Evolutionary conservation across 2,329 filamentous ascomycete species (phyloP).

Genomic region (Alternaria longipes): DNA sequence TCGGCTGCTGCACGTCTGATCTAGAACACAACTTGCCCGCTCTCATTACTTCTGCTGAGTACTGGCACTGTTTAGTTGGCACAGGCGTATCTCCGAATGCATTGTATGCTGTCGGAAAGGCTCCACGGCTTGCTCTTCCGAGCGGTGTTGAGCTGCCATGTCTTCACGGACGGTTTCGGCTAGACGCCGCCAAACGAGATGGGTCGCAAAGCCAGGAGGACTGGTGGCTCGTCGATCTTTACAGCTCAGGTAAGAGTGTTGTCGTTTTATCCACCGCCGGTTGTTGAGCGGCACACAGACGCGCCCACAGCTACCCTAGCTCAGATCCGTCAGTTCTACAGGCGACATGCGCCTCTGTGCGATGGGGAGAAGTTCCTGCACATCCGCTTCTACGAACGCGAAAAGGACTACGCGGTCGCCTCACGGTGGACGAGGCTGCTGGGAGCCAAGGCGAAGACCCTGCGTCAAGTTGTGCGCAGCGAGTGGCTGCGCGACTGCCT

Average conservation of each 20-base stretch:
- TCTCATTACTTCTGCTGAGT: conserved; percentile 9
- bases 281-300: conserved; percentile 10
- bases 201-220: not conserved
- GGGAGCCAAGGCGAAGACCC: conserved; percentile 16
- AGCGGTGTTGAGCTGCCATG: conserved; percentile 12
- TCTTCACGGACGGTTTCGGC: conserved; percentile 16
- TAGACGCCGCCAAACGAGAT: conserved; percentile 16
- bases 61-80: conserved; percentile 2
- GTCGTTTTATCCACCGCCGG: not conserved
- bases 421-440: conserved; percentile 12
- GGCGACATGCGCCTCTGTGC: conserved; percentile 6
- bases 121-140: conserved; percentile 12
- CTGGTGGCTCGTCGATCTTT: conserved; percentile 23
- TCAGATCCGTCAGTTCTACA: conserved; percentile 16
- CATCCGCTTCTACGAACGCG: conserved; percentile 17
- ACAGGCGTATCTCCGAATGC: not conserved
- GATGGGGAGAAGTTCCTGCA: conserved; percentile 23
- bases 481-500: conserved; percentile 19
- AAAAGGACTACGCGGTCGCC: conserved; percentile 9
- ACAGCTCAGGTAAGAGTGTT: conserved; percentile 14
- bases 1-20: conserved; percentile 16
- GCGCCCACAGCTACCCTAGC: not conserved
- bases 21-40: conserved; percentile 21
- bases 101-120: conserved; percentile 12
- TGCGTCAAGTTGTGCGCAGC: conserved; percentile 17